These are phyloP conservation scores for Aspergillus incahuasiensis DNA, from an alignment of 495 filamentous ascomycete genomes.

Conservation along the genomic window DNA sequence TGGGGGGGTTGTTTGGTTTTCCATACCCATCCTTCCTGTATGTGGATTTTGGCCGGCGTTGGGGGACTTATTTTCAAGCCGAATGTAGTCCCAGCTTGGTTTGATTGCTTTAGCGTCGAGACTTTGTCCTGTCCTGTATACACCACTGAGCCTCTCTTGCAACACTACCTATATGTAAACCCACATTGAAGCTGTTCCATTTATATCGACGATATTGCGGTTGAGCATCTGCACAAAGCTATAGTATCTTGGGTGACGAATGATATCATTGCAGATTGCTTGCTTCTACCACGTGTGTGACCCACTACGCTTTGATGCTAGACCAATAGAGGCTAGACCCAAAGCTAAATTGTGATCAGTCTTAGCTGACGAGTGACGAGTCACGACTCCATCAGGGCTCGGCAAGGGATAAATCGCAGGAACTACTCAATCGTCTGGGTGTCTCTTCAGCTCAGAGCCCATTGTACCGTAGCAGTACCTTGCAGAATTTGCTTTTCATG, in stretches of 20 bases:
- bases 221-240: background rate
- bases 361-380: background rate
- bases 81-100: background rate
- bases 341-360: constrained; percentile 21
- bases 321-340: constrained; percentile 22
- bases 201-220: background rate
- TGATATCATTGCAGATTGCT: constrained; percentile 26
- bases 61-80: background rate
- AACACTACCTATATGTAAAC: background rate
- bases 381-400: too few relatives aligned
- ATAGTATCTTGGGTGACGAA: background rate
- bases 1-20: background rate
- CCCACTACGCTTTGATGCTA: constrained; percentile 15
- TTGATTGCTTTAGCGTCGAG: background rate
- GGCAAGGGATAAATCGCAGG: background rate
- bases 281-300: constrained; percentile 32
- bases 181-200: background rate
- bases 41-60: background rate
- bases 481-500: too few relatives aligned
- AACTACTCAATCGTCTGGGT: too few relatives aligned
- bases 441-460: too few relatives aligned
- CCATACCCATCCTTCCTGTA: background rate
- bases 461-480: too few relatives aligned
- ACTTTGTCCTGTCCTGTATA: background rate
- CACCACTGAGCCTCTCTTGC: background rate